Evolutionary conservation across 495 filamentous ascomycete species (phyloP).

Genomic region (Xanthoparmelia taractica): DNA sequence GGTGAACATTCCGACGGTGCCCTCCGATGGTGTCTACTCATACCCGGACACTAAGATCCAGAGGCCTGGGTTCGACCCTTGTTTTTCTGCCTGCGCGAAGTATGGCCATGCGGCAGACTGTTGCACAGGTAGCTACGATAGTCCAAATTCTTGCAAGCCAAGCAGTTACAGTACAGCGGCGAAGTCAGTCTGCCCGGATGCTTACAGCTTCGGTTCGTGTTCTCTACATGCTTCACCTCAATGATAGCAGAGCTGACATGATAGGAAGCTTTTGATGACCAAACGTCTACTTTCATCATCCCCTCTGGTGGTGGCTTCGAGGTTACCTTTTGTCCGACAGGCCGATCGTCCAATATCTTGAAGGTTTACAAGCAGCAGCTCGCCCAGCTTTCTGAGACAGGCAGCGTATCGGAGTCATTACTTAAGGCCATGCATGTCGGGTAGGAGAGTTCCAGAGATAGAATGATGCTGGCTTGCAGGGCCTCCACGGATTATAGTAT

Average conservation of each 20-base stretch:
- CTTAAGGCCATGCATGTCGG: conserved; percentile 12
- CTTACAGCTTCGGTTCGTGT: conserved; percentile 58
- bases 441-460: not conserved
- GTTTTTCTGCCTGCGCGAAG: conserved; percentile 60
- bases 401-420: conserved; percentile 13
- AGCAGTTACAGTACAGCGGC: conserved; percentile 53
- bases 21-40: conserved; percentile 61
- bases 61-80: conserved; percentile 64
- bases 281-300: conserved; percentile 65
- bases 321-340: conserved; percentile 66
- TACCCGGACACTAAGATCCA: conserved; percentile 63
- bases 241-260: not conserved
- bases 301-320: conserved; percentile 65
- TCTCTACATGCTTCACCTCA: not conserved
- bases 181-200: conserved; percentile 72
- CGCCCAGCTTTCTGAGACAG: conserved; percentile 21
- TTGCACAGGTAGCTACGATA: conserved; percentile 57
- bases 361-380: conserved; percentile 41
- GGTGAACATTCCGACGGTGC: conserved; percentile 51
- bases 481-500: not conserved
- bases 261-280: conserved; percentile 59
- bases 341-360: conserved; percentile 62
- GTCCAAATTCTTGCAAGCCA: conserved; percentile 51
- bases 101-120: conserved; percentile 53
- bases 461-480: not conserved